A percentile compares a stretch with the other conserved stretches of the same genome.
phyloP scores from a whole-genome alignment of 805 yeast species.

The Isabelozyma rhagii region DNA sequence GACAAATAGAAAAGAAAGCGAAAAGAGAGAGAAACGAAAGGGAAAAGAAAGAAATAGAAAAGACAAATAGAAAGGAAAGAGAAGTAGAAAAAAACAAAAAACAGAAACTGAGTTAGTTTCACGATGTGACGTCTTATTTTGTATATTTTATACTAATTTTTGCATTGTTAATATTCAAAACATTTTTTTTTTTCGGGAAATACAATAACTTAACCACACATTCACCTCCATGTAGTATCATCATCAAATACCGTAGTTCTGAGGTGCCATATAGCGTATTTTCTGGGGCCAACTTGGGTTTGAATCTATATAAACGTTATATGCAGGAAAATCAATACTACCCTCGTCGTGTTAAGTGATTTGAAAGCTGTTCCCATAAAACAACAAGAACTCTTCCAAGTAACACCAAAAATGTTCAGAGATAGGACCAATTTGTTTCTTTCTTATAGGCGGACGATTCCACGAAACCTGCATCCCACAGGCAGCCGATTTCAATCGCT shows the following conservation, averaged over 20 bases:
- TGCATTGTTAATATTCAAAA: too few relatives aligned
- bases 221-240: too few relatives aligned
- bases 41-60: neutral
- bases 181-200: too few relatives aligned
- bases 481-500: conserved; percentile 33
- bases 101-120: neutral
- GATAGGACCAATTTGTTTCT: conserved; percentile 91
- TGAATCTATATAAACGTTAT: too few relatives aligned
- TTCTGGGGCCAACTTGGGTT: too few relatives aligned
- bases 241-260: too few relatives aligned
- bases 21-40: too few relatives aligned
- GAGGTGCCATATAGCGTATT: too few relatives aligned
- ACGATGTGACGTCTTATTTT: neutral
- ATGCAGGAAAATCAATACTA: neutral
- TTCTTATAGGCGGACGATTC: conserved; percentile 86
- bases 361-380: too few relatives aligned
- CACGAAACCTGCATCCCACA: conserved; percentile 43
- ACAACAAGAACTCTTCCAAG: too few relatives aligned
- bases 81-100: neutral
- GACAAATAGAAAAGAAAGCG: conserved; percentile 8
- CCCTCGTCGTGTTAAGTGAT: neutral
- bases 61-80: conserved; percentile 8
- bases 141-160: too few relatives aligned
- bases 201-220: too few relatives aligned
- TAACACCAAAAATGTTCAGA: conserved; percentile 59